Conservation (phyloP, 176 grass and related monocot genomes). For the Oryza nivara region DNA sequence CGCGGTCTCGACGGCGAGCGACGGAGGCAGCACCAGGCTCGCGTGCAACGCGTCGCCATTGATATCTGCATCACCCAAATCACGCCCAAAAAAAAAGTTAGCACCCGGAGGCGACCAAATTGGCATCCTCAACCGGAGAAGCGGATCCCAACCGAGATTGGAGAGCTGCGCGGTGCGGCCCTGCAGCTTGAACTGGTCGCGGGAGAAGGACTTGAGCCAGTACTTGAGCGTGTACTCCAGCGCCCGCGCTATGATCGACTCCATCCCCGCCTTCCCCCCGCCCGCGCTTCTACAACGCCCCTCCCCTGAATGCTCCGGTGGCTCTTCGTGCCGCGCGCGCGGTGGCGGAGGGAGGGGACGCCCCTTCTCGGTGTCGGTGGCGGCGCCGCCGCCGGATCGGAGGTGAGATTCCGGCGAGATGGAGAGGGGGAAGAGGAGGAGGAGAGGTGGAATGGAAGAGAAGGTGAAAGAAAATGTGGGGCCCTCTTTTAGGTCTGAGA, state of each 20-base stretch:
- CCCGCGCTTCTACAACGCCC: neutral
- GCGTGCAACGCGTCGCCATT: constrained; percentile 94
- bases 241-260: constrained; percentile 98
- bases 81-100: constrained; percentile 36
- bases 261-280: constrained; percentile 49
- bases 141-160: constrained; percentile 67
- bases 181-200: constrained; percentile 99
- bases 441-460: constrained; percentile 18
- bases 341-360: neutral
- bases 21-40: constrained; percentile 84
- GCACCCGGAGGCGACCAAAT: constrained; percentile 43
- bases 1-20: constrained; percentile 76
- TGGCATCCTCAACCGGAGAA: neutral
- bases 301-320: neutral
- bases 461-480: constrained; percentile 34
- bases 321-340: neutral
- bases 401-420: constrained; percentile 57
- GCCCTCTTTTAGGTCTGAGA: constrained; percentile 43
- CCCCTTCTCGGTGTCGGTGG: constrained; percentile 3
- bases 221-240: constrained; percentile 99
- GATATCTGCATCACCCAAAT: constrained; percentile 72
- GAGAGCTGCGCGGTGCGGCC: constrained; percentile 94
- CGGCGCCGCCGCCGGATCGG: constrained; percentile 45
- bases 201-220: constrained; percentile 99
- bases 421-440: neutral